phyloP scores from a whole-genome alignment of 441 rosid species.

The Sinapis alba region DNA sequence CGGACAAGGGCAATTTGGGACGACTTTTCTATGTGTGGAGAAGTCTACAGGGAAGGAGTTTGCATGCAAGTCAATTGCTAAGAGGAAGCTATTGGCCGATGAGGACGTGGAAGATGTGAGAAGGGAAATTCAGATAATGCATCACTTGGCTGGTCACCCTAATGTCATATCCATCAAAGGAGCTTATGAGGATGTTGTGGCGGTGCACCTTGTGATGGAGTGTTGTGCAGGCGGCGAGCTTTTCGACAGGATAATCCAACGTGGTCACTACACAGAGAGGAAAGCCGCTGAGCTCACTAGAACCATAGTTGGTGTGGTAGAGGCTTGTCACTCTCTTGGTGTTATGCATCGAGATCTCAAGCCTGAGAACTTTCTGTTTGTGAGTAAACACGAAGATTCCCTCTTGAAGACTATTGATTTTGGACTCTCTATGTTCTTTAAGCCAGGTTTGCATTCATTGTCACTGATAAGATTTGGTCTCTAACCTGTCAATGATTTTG shows the following conservation, averaged over 20 bases:
- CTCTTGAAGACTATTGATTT: constrained; percentile 89
- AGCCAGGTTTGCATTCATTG: constrained; percentile 61
- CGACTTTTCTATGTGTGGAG: constrained; percentile 74
- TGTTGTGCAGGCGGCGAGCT: constrained; percentile 88
- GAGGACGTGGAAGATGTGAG: constrained; percentile 93
- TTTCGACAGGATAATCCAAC: constrained; percentile 81
- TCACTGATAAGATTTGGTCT: background rate
- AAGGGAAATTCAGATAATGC: constrained; percentile 91
- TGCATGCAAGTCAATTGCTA: constrained; percentile 87
- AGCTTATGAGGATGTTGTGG: constrained; percentile 82
- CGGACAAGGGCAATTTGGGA: constrained; percentile 93
- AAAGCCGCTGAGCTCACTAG: constrained; percentile 89
- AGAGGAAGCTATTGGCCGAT: constrained; percentile 73
- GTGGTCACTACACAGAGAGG: constrained; percentile 85
- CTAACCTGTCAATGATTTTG: background rate
- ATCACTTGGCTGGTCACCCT: constrained; percentile 83
- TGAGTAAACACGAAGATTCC: constrained; percentile 70
- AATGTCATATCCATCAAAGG: constrained; percentile 84
- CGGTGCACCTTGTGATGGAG: constrained; percentile 90
- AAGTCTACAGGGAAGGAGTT: constrained; percentile 59
- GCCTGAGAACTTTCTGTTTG: constrained; percentile 87
- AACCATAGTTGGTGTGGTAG: constrained; percentile 81
- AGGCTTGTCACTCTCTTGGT: constrained; percentile 86
- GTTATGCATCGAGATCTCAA: constrained; percentile 96
- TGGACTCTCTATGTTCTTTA: constrained; percentile 85